phyloP scores from a whole-genome alignment of 2,329 filamentous ascomycete genomes.

The Xylaria polymorpha region DNA sequence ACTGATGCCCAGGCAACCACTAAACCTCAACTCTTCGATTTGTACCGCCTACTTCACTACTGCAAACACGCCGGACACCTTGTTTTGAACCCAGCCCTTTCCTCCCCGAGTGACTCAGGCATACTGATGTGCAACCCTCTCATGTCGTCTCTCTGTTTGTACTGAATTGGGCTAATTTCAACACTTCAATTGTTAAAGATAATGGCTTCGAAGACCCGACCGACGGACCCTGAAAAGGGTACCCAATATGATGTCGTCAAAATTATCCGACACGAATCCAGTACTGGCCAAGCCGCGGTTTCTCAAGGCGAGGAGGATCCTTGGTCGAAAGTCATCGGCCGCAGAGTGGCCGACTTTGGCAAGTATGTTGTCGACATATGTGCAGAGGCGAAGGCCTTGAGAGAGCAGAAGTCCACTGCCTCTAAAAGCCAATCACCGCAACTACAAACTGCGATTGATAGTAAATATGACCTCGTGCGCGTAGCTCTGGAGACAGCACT shows the following conservation, averaged over 20 bases:
- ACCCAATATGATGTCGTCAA: constrained; percentile 46
- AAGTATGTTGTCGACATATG: constrained; percentile 55
- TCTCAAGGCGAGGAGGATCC: constrained; percentile 45
- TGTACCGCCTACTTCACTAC: neutral
- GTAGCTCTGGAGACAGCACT: constrained; percentile 65
- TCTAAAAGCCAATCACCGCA: constrained; percentile 34
- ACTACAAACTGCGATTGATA: constrained; percentile 56
- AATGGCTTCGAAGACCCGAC: constrained; percentile 37
- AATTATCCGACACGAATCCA: constrained; percentile 46
- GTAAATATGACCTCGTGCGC: constrained; percentile 62
- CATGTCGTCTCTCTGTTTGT: neutral
- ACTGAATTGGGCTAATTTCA: constrained; percentile 15
- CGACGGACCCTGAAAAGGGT: constrained; percentile 42
- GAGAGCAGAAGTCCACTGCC: constrained; percentile 52
- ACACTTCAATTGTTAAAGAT: constrained; percentile 36
- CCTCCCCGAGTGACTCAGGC: neutral
- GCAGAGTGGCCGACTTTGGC: constrained; percentile 56
- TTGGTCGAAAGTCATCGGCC: constrained; percentile 52
- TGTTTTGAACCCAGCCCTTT: neutral
- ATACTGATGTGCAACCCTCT: neutral
- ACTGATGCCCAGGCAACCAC: neutral
- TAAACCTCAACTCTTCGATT: neutral
- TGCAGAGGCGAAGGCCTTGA: constrained; percentile 29
- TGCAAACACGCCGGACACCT: neutral
- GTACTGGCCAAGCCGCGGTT: constrained; percentile 38